These are phyloP conservation scores for Ephemerocybe angulata DNA, from an alignment of 768 basidiomycete genomes.

Conservation along the genomic window DNA sequence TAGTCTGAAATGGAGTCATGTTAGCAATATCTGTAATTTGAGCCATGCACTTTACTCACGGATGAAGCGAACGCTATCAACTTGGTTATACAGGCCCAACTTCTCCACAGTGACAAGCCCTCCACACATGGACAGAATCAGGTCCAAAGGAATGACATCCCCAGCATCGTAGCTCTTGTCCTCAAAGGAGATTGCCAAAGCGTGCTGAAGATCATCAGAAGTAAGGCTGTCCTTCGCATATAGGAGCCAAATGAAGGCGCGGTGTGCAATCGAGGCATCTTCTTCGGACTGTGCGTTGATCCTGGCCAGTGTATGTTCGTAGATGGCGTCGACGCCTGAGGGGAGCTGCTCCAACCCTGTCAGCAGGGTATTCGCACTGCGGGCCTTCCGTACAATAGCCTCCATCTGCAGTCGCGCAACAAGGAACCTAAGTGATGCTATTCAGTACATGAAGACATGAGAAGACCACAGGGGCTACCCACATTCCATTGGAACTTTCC, in stretches of 20 bases:
- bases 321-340: neutral
- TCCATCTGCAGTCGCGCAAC: neutral
- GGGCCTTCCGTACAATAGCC: neutral
- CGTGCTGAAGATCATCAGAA: neutral
- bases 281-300: neutral
- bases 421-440: neutral
- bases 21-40: neutral
- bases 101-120: neutral
- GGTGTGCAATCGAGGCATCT: neutral
- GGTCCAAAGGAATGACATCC: neutral
- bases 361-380: neutral
- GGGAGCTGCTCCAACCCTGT: neutral
- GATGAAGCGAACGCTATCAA: neutral
- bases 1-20: neutral
- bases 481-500: neutral
- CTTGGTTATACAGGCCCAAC: neutral
- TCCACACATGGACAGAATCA: neutral
- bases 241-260: neutral
- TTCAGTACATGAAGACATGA: neutral
- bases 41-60: neutral
- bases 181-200: neutral
- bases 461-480: neutral
- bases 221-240: neutral
- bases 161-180: neutral
- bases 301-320: neutral